These are phyloP conservation scores for Botrytis squamosa DNA, from an alignment of 2,329 filamentous ascomycete genomes.

Conservation along the genomic window DNA sequence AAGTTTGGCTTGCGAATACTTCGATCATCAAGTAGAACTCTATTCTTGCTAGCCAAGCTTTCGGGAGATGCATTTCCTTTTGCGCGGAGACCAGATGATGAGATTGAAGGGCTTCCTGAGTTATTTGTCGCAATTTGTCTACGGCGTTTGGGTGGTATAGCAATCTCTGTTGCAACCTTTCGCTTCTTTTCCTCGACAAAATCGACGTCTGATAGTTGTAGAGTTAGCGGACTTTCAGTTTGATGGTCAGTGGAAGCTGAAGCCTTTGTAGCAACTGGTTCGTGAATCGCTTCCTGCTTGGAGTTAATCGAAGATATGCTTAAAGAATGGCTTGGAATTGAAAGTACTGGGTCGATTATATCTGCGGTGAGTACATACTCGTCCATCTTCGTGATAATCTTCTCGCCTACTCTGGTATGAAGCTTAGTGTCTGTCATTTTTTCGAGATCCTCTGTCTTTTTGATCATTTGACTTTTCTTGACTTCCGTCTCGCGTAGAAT, in stretches of 20 bases:
- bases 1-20: constrained; percentile 28
- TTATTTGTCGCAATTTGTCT: background rate
- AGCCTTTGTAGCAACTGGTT: background rate
- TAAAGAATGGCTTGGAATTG: background rate
- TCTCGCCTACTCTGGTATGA: background rate
- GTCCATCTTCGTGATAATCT: no score
- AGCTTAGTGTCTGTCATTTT: background rate
- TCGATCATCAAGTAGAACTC: constrained; percentile 24
- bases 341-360: background rate
- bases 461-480: background rate
- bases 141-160: constrained; percentile 6
- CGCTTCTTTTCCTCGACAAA: constrained; percentile 14
- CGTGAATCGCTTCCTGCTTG: background rate
- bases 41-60: background rate
- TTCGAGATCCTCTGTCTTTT: background rate
- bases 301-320: background rate
- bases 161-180: background rate
- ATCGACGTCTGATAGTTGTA: background rate
- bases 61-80: background rate
- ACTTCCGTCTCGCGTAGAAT: background rate
- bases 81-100: background rate
- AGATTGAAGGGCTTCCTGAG: background rate
- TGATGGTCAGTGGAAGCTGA: background rate
- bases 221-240: background rate
- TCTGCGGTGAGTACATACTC: background rate